Conservation (phyloP, 108 stramenopile species). For the Poteriospumella lacustris region DNA sequence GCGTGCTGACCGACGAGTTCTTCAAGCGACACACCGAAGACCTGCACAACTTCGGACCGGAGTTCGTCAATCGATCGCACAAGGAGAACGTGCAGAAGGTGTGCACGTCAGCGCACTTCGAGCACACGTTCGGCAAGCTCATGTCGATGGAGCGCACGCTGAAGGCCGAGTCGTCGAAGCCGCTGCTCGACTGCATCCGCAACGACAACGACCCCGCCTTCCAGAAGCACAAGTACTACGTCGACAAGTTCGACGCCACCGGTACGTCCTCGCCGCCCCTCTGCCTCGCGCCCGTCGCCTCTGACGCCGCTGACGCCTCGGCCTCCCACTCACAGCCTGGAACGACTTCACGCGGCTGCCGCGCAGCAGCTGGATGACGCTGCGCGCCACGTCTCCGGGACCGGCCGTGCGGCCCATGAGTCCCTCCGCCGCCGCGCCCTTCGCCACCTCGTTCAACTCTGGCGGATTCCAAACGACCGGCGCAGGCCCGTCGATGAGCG, state of each 20-base stretch:
- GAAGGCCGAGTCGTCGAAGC: background rate
- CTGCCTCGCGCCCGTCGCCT: background rate
- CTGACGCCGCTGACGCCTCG: background rate
- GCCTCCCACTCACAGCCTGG: background rate
- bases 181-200: background rate
- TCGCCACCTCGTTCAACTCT: background rate
- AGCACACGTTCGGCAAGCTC: slow-evolving; percentile 4
- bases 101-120: background rate
- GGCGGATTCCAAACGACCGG: background rate
- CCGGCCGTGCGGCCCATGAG: background rate
- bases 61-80: background rate
- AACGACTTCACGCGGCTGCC: background rate
- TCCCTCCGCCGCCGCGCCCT: background rate
- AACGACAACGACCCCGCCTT: background rate
- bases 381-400: background rate
- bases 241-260: slow-evolving; percentile 3
- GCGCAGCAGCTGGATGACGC: background rate
- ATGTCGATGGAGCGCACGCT: background rate
- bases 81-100: slow-evolving; percentile 20
- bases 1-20: slow-evolving; percentile 24
- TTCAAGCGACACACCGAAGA: slow-evolving; percentile 5
- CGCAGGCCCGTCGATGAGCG: background rate
- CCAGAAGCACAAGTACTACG: slow-evolving; percentile 5
- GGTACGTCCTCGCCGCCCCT: background rate
- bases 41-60: background rate